These are phyloP conservation scores for Erigeron canadensis DNA, from an alignment of 129 eudicot genomes.

Conservation along the genomic window DNA sequence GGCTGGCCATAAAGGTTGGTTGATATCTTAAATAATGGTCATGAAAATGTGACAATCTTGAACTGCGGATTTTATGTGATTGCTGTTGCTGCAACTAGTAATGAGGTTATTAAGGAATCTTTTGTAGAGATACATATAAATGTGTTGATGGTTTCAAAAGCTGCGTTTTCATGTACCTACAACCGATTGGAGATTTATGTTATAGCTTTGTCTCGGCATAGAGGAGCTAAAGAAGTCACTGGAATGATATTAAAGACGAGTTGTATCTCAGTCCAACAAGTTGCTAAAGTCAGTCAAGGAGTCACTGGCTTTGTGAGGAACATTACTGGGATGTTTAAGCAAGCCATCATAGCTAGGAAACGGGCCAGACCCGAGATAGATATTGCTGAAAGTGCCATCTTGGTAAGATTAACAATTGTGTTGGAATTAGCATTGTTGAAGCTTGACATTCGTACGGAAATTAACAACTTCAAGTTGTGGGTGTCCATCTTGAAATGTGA, in stretches of 20 bases:
- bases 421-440: conserved; percentile 71
- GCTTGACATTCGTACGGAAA: conserved; percentile 23
- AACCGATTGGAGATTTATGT: conserved; percentile 92
- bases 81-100: conserved; percentile 87
- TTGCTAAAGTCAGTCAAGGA: conserved; percentile 82
- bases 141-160: conserved; percentile 59
- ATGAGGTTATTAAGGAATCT: conserved; percentile 83
- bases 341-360: conserved; percentile 81
- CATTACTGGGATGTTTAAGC: conserved; percentile 84
- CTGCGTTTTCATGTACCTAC: conserved; percentile 87
- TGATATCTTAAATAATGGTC: conserved; percentile 46
- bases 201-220: conserved; percentile 86
- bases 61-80: conserved; percentile 68
- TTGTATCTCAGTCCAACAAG: conserved; percentile 83
- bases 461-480: no score
- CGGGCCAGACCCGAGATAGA: conserved; percentile 72
- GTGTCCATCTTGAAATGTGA: no score
- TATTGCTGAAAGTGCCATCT: conserved; percentile 81
- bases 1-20: conserved; percentile 69
- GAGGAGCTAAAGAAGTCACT: conserved; percentile 93
- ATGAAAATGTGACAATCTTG: conserved; percentile 47
- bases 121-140: conserved; percentile 78
- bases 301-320: conserved; percentile 84
- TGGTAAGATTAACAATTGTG: conserved; percentile 89
- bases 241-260: conserved; percentile 99